Evolutionary conservation across 1,284 basidiomycete genomes (phyloP).

Genomic region (Cutaneotrichosporon mucoides): DNA sequence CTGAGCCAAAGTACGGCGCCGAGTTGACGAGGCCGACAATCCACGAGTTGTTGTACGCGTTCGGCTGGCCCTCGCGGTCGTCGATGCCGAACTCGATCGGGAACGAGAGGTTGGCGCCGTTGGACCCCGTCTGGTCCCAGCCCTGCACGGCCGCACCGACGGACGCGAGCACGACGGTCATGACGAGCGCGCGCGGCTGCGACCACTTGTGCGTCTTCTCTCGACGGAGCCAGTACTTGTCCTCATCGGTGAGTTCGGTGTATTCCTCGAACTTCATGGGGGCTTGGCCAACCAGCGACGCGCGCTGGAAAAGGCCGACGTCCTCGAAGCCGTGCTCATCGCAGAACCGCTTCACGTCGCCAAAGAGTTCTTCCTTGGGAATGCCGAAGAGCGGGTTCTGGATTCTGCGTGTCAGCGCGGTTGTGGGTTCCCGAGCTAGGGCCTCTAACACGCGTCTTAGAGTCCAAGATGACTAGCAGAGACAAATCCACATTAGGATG

Average conservation of each 20-base stretch:
- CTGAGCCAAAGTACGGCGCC: slow-evolving; percentile 24
- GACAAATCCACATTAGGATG: too few species aligned
- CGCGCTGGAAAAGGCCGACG: slow-evolving; percentile 53
- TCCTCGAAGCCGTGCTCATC: slow-evolving; percentile 47
- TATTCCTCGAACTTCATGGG: slow-evolving; percentile 56
- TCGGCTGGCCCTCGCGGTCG: slow-evolving; percentile 15
- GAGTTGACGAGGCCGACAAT: slow-evolving; percentile 61
- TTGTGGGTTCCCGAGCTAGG: too few species aligned
- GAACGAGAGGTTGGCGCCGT: slow-evolving; percentile 63
- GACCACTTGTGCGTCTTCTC: slow-evolving; percentile 63
- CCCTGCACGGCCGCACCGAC: slow-evolving; percentile 38
- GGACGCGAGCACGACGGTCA: slow-evolving; percentile 25
- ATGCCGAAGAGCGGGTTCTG: slow-evolving; percentile 34
- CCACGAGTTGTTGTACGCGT: slow-evolving; percentile 57
- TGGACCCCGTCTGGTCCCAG: slow-evolving; percentile 47
- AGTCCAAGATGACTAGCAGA: too few species aligned
- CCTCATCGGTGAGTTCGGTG: slow-evolving; percentile 58
- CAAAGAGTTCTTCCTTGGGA: slow-evolving; percentile 51
- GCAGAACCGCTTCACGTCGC: slow-evolving; percentile 59
- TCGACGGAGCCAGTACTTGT: slow-evolving; percentile 51
- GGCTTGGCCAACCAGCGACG: slow-evolving; percentile 61
- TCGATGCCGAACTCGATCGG: slow-evolving; percentile 61
- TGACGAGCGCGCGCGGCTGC: slow-evolving; percentile 52
- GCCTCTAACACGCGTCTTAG: too few species aligned
- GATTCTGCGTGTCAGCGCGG: slow-evolving; percentile 18